Base-by-base conservation (phyloP, 176 grass and related monocot species). In the Eragrostis curvula region DNA sequence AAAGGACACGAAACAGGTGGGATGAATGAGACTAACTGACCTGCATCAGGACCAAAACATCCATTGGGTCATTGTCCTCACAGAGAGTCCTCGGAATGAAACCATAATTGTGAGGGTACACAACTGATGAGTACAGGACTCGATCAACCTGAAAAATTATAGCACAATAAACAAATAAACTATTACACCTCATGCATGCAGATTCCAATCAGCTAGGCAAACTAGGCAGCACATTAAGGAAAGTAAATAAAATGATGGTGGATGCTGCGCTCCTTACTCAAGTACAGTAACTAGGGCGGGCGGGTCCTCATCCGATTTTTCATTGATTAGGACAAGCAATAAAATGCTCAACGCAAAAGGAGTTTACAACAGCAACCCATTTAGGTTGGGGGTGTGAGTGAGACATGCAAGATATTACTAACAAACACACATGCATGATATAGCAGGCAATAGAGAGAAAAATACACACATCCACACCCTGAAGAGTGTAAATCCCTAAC, bases 31-130 rank as follows among this genome's bases (percentile, higher is more conserved):
- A 78, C 1, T 50, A 56, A 56, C 27, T 65, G 56, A 94, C 88
- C 92, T 91, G 88, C 92, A 94, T 94, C 39, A 94, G 84, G 43
- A 94, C 92, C 71, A 94, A 85, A 52, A 94, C 92, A 88, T 94
- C 92, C 74, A 94, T 91, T 67, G 86, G 92, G 46, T 94, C 88
- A 17, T 89, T 89, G 78, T 94, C 92, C 81, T 94, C 92, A 65
- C 92, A 94, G 0, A 94, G 75, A 14, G 92, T 94, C 68, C 92
- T 85, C 3, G 92, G 92, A 83, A 94, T 70, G 51, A 94, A 94
- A 44, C 92, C 92, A 70, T 94, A 91, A 48, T 94, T 94, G 16
- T 94, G 92, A 81, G 92, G 92, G 57, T 94, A 94, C 58, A 91
- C 92, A 18, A 94, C 88, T 8, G 89, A 94, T 27, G 92, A 89